These are phyloP conservation scores for Phytopythium chamaehyphon DNA, from an alignment of 352 stramenopile species.

Conservation along the genomic window DNA sequence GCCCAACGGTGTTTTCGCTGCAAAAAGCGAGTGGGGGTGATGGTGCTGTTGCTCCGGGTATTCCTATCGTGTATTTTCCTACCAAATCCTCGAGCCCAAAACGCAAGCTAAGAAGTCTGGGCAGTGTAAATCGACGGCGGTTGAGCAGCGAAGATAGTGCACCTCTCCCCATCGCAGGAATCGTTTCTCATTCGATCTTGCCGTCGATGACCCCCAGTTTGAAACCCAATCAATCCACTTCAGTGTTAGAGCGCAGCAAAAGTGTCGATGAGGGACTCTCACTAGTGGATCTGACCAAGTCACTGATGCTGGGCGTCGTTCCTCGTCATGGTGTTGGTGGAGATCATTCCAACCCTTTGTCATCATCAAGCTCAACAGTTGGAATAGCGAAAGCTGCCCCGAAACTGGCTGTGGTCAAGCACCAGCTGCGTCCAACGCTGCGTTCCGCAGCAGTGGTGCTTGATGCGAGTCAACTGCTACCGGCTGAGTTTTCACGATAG, in stretches of 20 bases:
- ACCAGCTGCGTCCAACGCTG: slow-evolving; percentile 19
- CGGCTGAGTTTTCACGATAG: not conserved
- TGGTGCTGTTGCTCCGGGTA: slow-evolving; percentile 9
- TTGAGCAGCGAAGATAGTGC: not conserved
- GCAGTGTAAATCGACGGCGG: not conserved
- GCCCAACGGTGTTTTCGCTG: slow-evolving; percentile 25
- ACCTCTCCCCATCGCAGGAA: not conserved
- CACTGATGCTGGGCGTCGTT: slow-evolving; percentile 5
- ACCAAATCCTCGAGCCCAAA: slow-evolving; percentile 29
- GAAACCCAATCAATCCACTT: not conserved
- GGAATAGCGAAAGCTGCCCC: not conserved
- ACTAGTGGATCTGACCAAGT: slow-evolving; percentile 9
- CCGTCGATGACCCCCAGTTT: slow-evolving; percentile 2
- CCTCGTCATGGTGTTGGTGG: not conserved
- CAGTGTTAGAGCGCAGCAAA: not conserved
- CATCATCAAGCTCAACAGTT: too few species aligned
- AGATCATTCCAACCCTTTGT: too few species aligned
- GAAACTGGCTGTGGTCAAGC: slow-evolving; percentile 4
- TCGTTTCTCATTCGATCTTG: slow-evolving; percentile 15
- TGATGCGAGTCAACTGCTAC: slow-evolving; percentile 14
- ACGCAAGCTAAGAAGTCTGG: not conserved
- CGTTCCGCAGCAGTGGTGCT: slow-evolving; percentile 19
- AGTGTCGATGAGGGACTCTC: not conserved
- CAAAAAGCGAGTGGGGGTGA: slow-evolving; percentile 13
- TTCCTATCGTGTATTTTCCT: slow-evolving; percentile 56